Conservation (phyloP, 805 yeast genomes). For the Myxozyma nipponensis region DNA sequence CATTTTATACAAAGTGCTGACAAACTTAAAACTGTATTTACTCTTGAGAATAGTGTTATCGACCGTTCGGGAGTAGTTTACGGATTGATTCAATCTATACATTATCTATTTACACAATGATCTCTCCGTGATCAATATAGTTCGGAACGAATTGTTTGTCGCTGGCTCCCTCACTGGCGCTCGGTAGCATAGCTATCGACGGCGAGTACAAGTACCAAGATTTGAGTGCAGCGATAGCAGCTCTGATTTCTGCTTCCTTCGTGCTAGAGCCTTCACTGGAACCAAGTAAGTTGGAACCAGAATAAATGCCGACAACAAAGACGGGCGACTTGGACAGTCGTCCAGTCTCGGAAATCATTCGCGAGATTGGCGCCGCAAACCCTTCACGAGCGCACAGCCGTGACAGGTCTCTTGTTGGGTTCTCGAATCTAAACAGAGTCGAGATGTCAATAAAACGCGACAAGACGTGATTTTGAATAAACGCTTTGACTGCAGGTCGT, state of each 20-base stretch:
- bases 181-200: constrained; percentile 56
- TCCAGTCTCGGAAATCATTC: constrained; percentile 91
- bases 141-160: constrained; percentile 25
- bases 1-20: too few species aligned
- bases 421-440: constrained; percentile 71
- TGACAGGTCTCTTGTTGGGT: constrained; percentile 81
- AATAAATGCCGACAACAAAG: constrained; percentile 85
- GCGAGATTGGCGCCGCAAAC: constrained; percentile 68
- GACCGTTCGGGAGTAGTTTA: too few species aligned
- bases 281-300: constrained; percentile 78
- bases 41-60: too few species aligned
- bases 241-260: constrained; percentile 86
- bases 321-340: constrained; percentile 78
- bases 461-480: constrained; percentile 69
- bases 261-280: constrained; percentile 92
- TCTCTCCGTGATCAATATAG: constrained; percentile 35
- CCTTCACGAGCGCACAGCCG: constrained; percentile 72
- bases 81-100: neutral
- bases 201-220: constrained; percentile 92
- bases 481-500: constrained; percentile 57
- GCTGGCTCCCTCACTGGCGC: constrained; percentile 41
- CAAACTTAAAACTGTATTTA: too few species aligned
- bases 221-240: constrained; percentile 85
- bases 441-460: constrained; percentile 77
- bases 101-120: constrained; percentile 31